Evolutionary conservation across 257 asterid genomes (phyloP), one percentile per base, ranked within the genome.

Genomic region (Salvia hispanica): DNA sequence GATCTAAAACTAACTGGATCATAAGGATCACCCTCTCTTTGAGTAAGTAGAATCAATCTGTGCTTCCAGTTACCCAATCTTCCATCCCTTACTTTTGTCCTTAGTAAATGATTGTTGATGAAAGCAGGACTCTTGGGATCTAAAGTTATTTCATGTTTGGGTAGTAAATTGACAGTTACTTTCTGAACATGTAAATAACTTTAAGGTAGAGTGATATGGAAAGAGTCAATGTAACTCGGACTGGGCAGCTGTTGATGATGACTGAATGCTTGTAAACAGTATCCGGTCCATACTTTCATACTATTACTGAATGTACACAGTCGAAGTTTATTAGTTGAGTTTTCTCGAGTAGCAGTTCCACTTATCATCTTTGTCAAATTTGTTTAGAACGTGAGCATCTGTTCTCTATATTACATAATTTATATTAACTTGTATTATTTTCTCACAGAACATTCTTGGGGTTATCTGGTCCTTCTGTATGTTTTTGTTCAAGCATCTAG

Each of bases 381-480:
- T 46, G 46, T 66, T 14, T 1, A n/a, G 21, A 67, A 42, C 42
- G 39, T 68, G 6, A 51, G 56, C 66, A 52, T 39, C 74, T 15
- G 28, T 25, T 65, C 39, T 63, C 47, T 10, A 13, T 31, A 13
- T 48, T 40, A 45, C 67, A 51, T 50, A 21, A n/a, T 39, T 59
- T 57, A 50, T 46, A 64, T 65, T 74, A 36, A 69, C 60, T 44
- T 15, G 12, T 52, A 47, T 73, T 71, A 40, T 58, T 78, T 33
- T 67, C 65, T 77, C 66, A 56, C 96, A 90, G 97, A 78, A 59
- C 67, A 86, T 78, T 88, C 91, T 44, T 90, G 98, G 98, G 98
- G 98, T 59, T 90, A 86, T 73, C 87, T 90, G 63, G 72, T 86
- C 75, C 98, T 92, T 58, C 93, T 92, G 18, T 92, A 90, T 62